phyloP scores from a whole-genome alignment of 345 rosid genomes.

The Dimocarpus longan region DNA sequence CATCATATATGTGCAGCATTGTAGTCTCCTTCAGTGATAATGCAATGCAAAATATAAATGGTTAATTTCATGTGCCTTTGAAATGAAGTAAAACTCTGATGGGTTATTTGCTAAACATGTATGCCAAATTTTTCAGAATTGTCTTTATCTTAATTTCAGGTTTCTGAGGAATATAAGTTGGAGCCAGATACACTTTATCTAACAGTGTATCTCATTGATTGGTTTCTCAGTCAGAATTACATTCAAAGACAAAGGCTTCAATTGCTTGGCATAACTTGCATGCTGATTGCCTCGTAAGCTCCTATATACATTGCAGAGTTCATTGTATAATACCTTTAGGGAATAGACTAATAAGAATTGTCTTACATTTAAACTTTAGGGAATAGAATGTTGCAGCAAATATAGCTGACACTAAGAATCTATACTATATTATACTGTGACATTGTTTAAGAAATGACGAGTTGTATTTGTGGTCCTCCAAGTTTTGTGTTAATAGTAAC shows the following conservation, averaged over 20 bases:
- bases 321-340: slow-evolving; percentile 9
- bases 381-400: not conserved
- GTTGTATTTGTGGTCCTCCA: no score
- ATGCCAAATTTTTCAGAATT: not conserved
- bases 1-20: not conserved
- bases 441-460: no score
- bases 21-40: not conserved
- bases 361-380: not conserved
- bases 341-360: no score
- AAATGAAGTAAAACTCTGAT: not conserved
- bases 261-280: slow-evolving; percentile 93
- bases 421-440: no score
- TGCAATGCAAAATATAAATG: not conserved
- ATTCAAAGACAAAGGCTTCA: slow-evolving; percentile 80
- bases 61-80: not conserved
- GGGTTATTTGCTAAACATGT: not conserved
- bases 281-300: slow-evolving; percentile 94
- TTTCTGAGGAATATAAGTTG: slow-evolving; percentile 88
- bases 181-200: slow-evolving; percentile 87
- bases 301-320: slow-evolving; percentile 17
- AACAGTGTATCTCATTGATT: slow-evolving; percentile 78
- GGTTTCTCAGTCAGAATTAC: slow-evolving; percentile 70
- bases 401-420: not conserved
- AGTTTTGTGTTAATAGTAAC: not conserved
- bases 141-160: slow-evolving; percentile 50